Percentiles rank a stretch among this genome's conserved stretches.
These are phyloP conservation scores for Stropharia rugosoannulata DNA, from an alignment of 768 basidiomycete species.

Conservation along the genomic window DNA sequence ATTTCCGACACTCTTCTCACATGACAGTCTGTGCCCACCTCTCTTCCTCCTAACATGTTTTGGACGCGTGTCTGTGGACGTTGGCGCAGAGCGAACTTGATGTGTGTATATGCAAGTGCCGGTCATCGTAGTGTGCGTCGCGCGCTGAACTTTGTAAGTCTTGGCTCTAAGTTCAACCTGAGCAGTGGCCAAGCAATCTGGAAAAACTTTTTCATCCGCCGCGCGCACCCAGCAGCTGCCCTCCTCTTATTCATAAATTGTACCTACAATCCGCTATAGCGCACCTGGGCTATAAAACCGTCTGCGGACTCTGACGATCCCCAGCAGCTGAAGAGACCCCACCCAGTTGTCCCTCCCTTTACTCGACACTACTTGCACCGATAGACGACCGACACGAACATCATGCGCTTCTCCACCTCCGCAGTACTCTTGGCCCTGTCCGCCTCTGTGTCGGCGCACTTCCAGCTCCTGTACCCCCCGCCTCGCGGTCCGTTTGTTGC, in stretches of 20 bases:
- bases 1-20: too few species aligned
- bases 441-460: slow-evolving; percentile 63
- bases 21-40: too few species aligned
- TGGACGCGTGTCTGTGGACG: too few species aligned
- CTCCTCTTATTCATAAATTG: too few species aligned
- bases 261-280: neutral
- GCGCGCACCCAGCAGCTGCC: neutral
- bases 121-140: neutral
- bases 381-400: neutral
- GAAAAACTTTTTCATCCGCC: slow-evolving; percentile 11
- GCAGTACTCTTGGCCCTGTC: slow-evolving; percentile 26
- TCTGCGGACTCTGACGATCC: neutral
- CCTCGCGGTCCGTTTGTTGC: slow-evolving; percentile 69
- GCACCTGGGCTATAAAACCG: neutral
- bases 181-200: neutral
- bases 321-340: neutral
- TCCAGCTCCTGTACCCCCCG: slow-evolving; percentile 68
- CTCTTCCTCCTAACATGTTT: too few species aligned
- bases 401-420: slow-evolving; percentile 32
- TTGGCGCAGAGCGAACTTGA: too few species aligned
- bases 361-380: neutral
- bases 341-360: neutral
- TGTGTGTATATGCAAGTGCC: neutral
- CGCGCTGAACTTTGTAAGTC: neutral
- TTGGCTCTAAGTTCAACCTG: neutral